These are phyloP conservation scores for Hibiscus trionum DNA, from an alignment of 345 rosid species.

Conservation along the genomic window DNA sequence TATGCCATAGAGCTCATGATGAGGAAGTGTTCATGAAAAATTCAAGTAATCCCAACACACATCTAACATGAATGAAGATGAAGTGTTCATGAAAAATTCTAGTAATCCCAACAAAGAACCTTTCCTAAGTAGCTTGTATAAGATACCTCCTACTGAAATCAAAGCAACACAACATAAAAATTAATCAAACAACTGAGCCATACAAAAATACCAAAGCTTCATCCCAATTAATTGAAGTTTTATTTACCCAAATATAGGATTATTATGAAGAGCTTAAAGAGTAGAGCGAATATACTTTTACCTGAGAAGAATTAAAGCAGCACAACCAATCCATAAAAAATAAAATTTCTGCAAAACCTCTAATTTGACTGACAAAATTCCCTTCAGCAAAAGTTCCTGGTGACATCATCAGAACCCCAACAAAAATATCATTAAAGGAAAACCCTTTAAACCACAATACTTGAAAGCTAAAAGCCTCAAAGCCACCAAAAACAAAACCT, in stretches of 20 bases:
- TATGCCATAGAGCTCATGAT: neutral
- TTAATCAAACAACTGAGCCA: neutral
- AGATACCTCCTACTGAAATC: neutral
- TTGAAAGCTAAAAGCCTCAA: constrained; percentile 5
- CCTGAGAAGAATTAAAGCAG: constrained; percentile 36
- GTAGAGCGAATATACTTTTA: constrained; percentile 1
- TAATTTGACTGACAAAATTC: constrained; percentile 12
- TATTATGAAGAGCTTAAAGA: neutral
- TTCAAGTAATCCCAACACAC: neutral
- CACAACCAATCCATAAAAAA: constrained; percentile 32
- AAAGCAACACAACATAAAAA: neutral
- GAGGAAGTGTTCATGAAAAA: neutral
- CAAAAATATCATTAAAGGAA: constrained; percentile 9
- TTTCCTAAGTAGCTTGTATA: neutral
- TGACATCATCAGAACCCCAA: constrained; percentile 22
- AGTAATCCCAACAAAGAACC: constrained; percentile 1
- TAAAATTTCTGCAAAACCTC: constrained; percentile 12
- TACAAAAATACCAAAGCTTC: neutral
- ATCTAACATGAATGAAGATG: neutral
- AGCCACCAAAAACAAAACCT: constrained; percentile 1
- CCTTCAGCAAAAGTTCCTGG: constrained; percentile 11
- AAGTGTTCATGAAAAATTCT: neutral
- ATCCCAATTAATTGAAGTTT: neutral
- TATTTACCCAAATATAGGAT: neutral
- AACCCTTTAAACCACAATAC: constrained; percentile 6